Conservation (phyloP, 202 grass and related monocot species). For the Setaria italica region DNA sequence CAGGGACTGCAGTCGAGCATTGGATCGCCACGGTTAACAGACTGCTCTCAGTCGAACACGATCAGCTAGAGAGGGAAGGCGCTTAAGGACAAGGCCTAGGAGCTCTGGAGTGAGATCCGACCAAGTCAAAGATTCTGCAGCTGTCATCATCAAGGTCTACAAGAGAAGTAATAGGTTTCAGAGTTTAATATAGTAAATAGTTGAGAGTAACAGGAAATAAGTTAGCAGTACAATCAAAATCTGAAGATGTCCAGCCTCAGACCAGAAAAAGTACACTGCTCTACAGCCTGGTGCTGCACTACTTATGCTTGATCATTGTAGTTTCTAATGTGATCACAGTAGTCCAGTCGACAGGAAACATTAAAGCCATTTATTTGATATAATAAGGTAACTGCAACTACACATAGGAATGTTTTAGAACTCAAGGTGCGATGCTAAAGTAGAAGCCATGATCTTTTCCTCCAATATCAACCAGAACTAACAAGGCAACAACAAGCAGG, state of each 20-base stretch:
- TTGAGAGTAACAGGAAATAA: not conserved
- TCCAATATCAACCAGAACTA: not conserved
- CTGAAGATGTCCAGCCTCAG: not conserved
- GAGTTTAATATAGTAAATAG: not conserved
- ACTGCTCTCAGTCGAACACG: slow-evolving; percentile 12
- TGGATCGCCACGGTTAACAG: not conserved
- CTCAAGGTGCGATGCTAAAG: not conserved
- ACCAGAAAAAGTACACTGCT: not conserved
- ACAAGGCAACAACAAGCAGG: not conserved
- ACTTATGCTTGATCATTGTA: not conserved
- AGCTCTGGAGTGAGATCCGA: not conserved
- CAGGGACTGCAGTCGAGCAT: not conserved
- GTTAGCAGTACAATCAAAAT: not conserved
- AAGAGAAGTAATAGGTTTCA: not conserved
- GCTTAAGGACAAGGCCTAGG: slow-evolving; percentile 10
- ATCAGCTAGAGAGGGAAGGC: not conserved
- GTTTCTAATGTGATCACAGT: not conserved
- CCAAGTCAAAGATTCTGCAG: not conserved
- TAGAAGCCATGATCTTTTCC: not conserved
- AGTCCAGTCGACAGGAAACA: not conserved
- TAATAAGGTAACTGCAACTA: not conserved
- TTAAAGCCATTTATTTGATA: too few species aligned
- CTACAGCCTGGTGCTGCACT: not conserved
- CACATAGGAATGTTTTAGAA: not conserved
- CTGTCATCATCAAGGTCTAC: not conserved